These are phyloP conservation scores for Talaromyces ruber DNA, from an alignment of 495 filamentous ascomycete genomes.

Conservation along the genomic window DNA sequence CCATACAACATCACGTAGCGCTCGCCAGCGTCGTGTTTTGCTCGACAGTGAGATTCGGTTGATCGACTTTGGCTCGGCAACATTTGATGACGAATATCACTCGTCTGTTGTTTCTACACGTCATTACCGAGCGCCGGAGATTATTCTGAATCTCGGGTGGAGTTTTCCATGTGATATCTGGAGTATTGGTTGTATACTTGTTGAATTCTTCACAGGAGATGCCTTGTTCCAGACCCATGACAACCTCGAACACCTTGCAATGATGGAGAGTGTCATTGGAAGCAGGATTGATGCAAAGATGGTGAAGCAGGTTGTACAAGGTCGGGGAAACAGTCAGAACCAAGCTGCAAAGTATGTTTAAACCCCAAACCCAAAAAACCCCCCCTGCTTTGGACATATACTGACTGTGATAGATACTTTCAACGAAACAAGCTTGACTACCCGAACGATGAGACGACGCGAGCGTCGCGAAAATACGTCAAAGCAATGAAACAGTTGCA, in stretches of 20 bases:
- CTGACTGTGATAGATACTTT: conserved; percentile 61
- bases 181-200: conserved; percentile 97
- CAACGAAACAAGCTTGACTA: conserved; percentile 78
- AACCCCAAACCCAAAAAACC: too few relatives aligned
- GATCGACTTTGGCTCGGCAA: conserved; percentile 97
- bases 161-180: conserved; percentile 97
- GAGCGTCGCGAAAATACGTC: conserved; percentile 85
- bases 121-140: conserved; percentile 94
- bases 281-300: conserved; percentile 64
- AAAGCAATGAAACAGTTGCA: conserved; percentile 85
- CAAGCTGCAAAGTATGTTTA: conserved; percentile 72
- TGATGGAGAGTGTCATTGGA: conserved; percentile 93
- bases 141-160: conserved; percentile 95
- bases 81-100: conserved; percentile 97
- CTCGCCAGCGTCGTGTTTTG: conserved; percentile 77
- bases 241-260: conserved; percentile 95
- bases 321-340: conserved; percentile 59
- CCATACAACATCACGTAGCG: conserved; percentile 61
- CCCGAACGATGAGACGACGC: conserved; percentile 76
- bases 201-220: conserved; percentile 98
- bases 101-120: conserved; percentile 94
- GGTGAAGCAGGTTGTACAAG: conserved; percentile 62
- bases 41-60: conserved; percentile 93
- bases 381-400: neutral
- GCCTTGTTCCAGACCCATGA: conserved; percentile 97